These are phyloP conservation scores for Dendrostoma leiphaemia DNA, from an alignment of 2,329 filamentous ascomycete species.

Conservation along the genomic window DNA sequence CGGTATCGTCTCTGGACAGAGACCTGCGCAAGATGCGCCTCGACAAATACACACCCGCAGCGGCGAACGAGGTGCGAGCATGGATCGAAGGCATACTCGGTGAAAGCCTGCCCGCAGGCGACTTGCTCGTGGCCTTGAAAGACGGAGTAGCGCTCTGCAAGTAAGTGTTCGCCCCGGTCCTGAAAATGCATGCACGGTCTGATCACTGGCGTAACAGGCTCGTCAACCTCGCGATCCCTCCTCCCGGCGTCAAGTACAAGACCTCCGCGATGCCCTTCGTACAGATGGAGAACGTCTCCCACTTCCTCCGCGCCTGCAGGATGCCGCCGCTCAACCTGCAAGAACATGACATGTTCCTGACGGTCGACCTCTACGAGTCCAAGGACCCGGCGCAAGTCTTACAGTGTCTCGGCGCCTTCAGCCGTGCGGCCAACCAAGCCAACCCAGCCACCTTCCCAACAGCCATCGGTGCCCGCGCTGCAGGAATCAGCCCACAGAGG, in stretches of 20 bases:
- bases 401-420: conserved; percentile 90
- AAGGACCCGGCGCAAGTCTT: conserved; percentile 96
- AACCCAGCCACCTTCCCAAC: conserved; percentile 73
- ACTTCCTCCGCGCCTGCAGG: conserved; percentile 89
- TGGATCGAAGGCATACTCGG: conserved; percentile 87
- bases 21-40: conserved; percentile 92
- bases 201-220: conserved; percentile 51
- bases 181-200: background rate
- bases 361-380: conserved; percentile 90
- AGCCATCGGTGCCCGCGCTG: conserved; percentile 70
- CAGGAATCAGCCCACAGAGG: conserved; percentile 62
- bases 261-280: conserved; percentile 94
- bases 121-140: conserved; percentile 82
- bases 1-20: conserved; percentile 88
- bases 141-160: conserved; percentile 93
- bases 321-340: conserved; percentile 80
- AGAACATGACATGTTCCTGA: conserved; percentile 93
- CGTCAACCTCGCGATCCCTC: conserved; percentile 74
- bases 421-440: conserved; percentile 73
- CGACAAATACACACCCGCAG: conserved; percentile 87
- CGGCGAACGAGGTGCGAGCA: conserved; percentile 76
- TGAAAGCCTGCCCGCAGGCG: conserved; percentile 67
- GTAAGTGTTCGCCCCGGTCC: conserved; percentile 46
- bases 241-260: conserved; percentile 85
- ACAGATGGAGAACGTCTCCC: conserved; percentile 99